These are phyloP conservation scores for Ilyonectria destructans DNA, from an alignment of 2,329 filamentous ascomycete genomes.

Conservation along the genomic window DNA sequence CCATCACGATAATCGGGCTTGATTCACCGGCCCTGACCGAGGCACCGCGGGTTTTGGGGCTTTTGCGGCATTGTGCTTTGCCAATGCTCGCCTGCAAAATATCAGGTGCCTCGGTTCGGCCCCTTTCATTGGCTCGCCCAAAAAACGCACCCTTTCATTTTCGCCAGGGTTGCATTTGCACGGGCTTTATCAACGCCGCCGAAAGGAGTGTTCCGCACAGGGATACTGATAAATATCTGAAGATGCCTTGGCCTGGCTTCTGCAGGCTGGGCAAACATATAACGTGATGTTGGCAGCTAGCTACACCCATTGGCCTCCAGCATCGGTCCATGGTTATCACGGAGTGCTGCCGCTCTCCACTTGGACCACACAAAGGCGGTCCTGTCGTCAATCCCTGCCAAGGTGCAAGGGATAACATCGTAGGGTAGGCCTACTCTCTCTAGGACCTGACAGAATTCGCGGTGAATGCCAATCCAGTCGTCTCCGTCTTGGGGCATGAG, in stretches of 20 bases:
- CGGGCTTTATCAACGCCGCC: constrained; percentile 13
- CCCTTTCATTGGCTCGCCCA: constrained; percentile 22
- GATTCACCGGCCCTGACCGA: constrained; percentile 30
- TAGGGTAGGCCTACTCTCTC: constrained; percentile 27
- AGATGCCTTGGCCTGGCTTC: constrained; percentile 15
- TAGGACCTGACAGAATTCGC: constrained; percentile 28
- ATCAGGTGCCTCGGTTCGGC: constrained; percentile 32
- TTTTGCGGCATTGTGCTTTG: constrained; percentile 4
- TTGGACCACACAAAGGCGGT: constrained; percentile 27
- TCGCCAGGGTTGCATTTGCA: constrained; percentile 18
- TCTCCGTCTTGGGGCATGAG: constrained; percentile 33
- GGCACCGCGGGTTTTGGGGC: background rate
- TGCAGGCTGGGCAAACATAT: constrained; percentile 5
- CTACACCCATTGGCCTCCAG: constrained; percentile 12
- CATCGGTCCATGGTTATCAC: constrained; percentile 16
- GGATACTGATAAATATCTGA: constrained; percentile 34
- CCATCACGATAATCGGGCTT: constrained; percentile 20
- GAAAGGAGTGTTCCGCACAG: constrained; percentile 17
- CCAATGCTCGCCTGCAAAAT: background rate
- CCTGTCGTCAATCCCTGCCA: constrained; percentile 20
- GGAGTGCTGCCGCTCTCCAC: constrained; percentile 19
- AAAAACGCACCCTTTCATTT: background rate
- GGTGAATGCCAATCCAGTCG: constrained; percentile 28
- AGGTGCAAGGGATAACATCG: constrained; percentile 19
- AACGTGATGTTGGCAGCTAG: constrained; percentile 24